Evolutionary conservation across 441 rosid genomes (phyloP).

Genomic region (Manihot esculenta): DNA sequence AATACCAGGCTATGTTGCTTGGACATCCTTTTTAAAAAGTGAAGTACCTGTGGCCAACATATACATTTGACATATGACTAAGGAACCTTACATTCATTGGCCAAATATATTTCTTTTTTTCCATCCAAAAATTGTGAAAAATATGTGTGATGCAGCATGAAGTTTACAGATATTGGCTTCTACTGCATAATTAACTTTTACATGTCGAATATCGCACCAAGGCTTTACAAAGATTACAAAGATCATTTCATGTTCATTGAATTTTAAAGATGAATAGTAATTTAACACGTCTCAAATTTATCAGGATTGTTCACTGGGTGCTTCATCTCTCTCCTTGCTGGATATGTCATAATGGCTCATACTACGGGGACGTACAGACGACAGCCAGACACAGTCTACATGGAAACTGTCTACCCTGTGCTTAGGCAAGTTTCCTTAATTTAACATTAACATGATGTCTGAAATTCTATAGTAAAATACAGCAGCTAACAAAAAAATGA

Average conservation of each 20-base stretch:
- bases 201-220: too few relatives aligned
- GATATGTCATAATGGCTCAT: slow-evolving; percentile 84
- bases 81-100: neutral
- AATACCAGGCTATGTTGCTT: slow-evolving; percentile 4
- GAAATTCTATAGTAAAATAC: neutral
- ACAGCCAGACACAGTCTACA: slow-evolving; percentile 64
- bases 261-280: slow-evolving; percentile 9
- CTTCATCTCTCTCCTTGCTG: slow-evolving; percentile 83
- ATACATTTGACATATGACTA: slow-evolving; percentile 13
- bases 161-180: neutral
- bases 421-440: slow-evolving; percentile 65
- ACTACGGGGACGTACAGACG: slow-evolving; percentile 75
- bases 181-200: neutral
- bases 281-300: slow-evolving; percentile 9
- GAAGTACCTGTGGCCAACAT: slow-evolving; percentile 5
- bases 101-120: neutral
- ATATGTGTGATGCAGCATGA: neutral
- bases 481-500: slow-evolving; percentile 18
- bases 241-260: neutral
- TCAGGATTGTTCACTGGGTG: slow-evolving; percentile 93
- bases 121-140: neutral
- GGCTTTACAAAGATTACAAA: neutral
- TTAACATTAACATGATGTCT: slow-evolving; percentile 2
- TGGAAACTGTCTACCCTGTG: slow-evolving; percentile 95
- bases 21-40: slow-evolving; percentile 7